phyloP scores from a whole-genome alignment of 129 eudicot species.

The Rutidosis leptorrhynchoides region DNA sequence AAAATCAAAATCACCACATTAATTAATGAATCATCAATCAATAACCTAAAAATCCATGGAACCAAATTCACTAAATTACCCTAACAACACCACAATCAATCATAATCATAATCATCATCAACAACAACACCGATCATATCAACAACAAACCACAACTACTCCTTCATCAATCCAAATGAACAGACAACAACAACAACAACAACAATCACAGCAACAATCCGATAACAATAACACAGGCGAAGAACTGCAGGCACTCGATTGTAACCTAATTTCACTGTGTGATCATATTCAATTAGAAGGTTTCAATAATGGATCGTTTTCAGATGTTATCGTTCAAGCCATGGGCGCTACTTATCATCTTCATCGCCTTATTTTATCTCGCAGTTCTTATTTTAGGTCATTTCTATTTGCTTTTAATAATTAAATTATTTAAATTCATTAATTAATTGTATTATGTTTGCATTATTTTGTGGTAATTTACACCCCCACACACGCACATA shows the following conservation, averaged over 20 bases:
- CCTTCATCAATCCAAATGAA: slow-evolving; percentile 42
- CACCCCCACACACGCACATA: background rate
- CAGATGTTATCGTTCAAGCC: slow-evolving; percentile 81
- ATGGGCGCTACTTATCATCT: slow-evolving; percentile 84
- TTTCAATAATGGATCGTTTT: slow-evolving; percentile 70
- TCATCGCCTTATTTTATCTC: slow-evolving; percentile 91
- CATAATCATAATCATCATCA: background rate
- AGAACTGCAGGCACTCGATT: slow-evolving; percentile 60
- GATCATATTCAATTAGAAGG: slow-evolving; percentile 89
- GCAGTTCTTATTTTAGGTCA: slow-evolving; percentile 90
- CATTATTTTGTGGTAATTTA: background rate
- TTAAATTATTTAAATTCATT: background rate
- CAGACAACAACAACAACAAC: background rate
- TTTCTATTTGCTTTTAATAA: background rate
- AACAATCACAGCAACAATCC: slow-evolving; percentile 40
- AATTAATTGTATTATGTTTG: background rate
- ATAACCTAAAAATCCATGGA: slow-evolving; percentile 23
- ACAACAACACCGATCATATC: slow-evolving; percentile 28
- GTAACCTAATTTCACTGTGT: slow-evolving; percentile 73
- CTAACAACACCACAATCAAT: slow-evolving; percentile 10
- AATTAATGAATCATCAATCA: slow-evolving; percentile 4
- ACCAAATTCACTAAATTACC: slow-evolving; percentile 29
- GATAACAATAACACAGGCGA: slow-evolving; percentile 21
- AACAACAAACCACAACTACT: slow-evolving; percentile 37
- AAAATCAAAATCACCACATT: slow-evolving; percentile 12